A percentile compares a stretch with the other conserved stretches of the same genome.
Conservation (phyloP, 352 stramenopile species). For the Phytopythium litorale region DNA sequence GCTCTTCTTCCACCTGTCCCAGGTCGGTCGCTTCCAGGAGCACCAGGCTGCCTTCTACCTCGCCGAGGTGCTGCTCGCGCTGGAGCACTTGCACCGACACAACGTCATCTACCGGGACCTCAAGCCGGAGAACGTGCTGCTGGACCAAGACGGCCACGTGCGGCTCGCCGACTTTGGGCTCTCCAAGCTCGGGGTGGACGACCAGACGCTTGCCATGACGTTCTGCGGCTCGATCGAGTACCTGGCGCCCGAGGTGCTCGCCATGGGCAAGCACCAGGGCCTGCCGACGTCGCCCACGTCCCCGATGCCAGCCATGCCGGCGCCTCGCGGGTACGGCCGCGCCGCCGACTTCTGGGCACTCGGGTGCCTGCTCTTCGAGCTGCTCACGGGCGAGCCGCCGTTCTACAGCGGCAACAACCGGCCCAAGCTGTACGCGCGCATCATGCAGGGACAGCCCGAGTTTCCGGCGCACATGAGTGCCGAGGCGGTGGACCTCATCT, state of each 20-base stretch:
- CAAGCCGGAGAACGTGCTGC: conserved; percentile 91
- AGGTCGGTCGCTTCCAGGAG: conserved; percentile 67
- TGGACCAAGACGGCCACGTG: conserved; percentile 84
- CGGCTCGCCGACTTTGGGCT: conserved; percentile 91
- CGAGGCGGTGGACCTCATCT: conserved; percentile 52
- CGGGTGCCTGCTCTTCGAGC: conserved; percentile 85
- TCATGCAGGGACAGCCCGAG: conserved; percentile 36
- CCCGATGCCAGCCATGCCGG: not conserved
- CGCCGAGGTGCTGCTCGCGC: conserved; percentile 82
- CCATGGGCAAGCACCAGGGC: conserved; percentile 30
- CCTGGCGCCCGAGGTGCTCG: conserved; percentile 74
- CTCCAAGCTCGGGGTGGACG: conserved; percentile 63
- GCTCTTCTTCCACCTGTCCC: conserved; percentile 87
- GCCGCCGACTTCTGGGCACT: conserved; percentile 90
- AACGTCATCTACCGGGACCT: conserved; percentile 88
- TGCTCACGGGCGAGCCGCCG: conserved; percentile 83
- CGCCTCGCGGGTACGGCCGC: conserved; percentile 70
- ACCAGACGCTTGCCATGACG: conserved; percentile 59
- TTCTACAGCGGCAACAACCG: conserved; percentile 79
- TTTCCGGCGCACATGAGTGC: conserved; percentile 54
- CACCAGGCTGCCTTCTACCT: conserved; percentile 83
- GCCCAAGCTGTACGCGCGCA: conserved; percentile 52
- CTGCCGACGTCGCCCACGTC: conserved; percentile 10
- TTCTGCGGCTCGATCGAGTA: conserved; percentile 91
- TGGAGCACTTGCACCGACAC: conserved; percentile 69